A percentile compares a stretch with the other conserved stretches of the same genome.
These are phyloP conservation scores for Begonia peltatifolia DNA, from an alignment of 306 rosid genomes.

Conservation along the genomic window DNA sequence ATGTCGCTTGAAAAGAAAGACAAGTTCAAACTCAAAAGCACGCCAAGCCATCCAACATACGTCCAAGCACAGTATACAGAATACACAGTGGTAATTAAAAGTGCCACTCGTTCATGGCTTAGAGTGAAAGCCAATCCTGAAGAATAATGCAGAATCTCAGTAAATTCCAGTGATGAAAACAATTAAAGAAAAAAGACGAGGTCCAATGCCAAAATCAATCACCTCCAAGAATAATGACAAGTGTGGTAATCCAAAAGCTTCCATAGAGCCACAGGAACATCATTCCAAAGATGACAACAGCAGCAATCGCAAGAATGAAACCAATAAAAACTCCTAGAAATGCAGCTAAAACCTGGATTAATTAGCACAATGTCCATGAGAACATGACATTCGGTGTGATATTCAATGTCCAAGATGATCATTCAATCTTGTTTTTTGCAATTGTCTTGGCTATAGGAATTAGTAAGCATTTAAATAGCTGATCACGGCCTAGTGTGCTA, in stretches of 20 bases:
- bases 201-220: constrained; percentile 19
- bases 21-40: constrained; percentile 62
- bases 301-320: constrained; percentile 53
- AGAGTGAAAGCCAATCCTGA: constrained; percentile 75
- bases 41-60: constrained; percentile 83
- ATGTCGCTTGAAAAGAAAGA: constrained; percentile 82
- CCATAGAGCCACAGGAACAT: constrained; percentile 82
- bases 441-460: no score
- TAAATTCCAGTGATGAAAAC: constrained; percentile 5
- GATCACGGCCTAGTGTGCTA: no score
- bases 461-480: no score
- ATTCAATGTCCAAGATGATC: no score
- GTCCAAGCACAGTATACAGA: constrained; percentile 80
- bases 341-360: constrained; percentile 52
- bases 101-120: constrained; percentile 62
- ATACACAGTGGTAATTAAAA: constrained; percentile 52
- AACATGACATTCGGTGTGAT: not conserved
- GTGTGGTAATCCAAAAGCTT: constrained; percentile 76
- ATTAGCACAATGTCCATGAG: constrained; percentile 14
- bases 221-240: constrained; percentile 83
- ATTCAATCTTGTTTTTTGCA: no score
- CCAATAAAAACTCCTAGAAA: constrained; percentile 57
- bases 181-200: constrained; percentile 9
- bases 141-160: constrained; percentile 20
- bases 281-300: constrained; percentile 56